These are phyloP conservation scores for Cephaloascus fragrans DNA, from an alignment of 805 yeast genomes.

Conservation along the genomic window DNA sequence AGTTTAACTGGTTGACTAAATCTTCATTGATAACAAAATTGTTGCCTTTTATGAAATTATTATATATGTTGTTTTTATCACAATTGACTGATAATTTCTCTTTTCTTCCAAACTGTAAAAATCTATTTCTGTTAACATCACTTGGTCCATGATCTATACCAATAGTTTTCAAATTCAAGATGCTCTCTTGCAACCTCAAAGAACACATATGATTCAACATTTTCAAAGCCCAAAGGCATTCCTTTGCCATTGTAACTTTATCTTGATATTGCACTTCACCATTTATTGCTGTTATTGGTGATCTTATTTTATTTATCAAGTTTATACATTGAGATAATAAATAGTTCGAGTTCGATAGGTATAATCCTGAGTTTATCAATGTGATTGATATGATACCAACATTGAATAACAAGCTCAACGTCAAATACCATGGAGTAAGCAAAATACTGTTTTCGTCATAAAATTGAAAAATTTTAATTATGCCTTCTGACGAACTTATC, in stretches of 20 bases:
- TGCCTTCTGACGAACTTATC: slow-evolving; percentile 17
- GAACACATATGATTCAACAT: slow-evolving; percentile 42
- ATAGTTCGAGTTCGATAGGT: slow-evolving; percentile 3
- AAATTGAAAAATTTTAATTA: slow-evolving; percentile 17
- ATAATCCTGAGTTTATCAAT: slow-evolving; percentile 32
- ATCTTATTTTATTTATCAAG: slow-evolving; percentile 17
- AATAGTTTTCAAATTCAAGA: slow-evolving; percentile 20
- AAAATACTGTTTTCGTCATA: slow-evolving; percentile 17
- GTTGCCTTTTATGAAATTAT: not conserved
- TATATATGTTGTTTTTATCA: not conserved
- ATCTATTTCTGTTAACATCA: slow-evolving; percentile 37
- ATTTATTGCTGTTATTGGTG: slow-evolving; percentile 8
- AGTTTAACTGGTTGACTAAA: not conserved
- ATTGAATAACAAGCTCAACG: slow-evolving; percentile 31
- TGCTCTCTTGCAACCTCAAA: slow-evolving; percentile 33
- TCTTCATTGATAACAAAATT: not conserved
- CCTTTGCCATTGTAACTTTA: slow-evolving; percentile 36
- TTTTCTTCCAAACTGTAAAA: slow-evolving; percentile 32
- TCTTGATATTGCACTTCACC: slow-evolving; percentile 2
- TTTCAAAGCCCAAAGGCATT: slow-evolving; percentile 54
- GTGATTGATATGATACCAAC: slow-evolving; percentile 31
- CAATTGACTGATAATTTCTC: slow-evolving; percentile 2
- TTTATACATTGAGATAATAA: slow-evolving; percentile 12
- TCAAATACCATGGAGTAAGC: slow-evolving; percentile 44
- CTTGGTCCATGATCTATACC: slow-evolving; percentile 48